Evolutionary conservation across 2,329 filamentous ascomycete species (phyloP).

Genomic region (Arthrobotrys conoides): DNA sequence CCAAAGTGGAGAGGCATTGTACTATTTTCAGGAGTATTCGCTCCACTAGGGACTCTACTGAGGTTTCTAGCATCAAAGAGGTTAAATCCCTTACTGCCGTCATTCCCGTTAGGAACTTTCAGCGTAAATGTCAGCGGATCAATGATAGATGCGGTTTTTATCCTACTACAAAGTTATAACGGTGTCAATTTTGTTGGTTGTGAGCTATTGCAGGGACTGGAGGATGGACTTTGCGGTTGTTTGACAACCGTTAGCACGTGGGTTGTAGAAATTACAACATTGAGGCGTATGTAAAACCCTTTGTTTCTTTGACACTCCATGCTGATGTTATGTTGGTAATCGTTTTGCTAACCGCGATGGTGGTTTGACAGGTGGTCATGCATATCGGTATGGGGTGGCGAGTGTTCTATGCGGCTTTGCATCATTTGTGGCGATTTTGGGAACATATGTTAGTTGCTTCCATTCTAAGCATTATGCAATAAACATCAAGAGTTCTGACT

Average conservation of each 20-base stretch:
- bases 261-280: conserved; percentile 74
- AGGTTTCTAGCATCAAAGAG: conserved; percentile 80
- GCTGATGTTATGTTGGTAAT: neutral
- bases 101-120: conserved; percentile 90
- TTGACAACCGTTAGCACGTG: conserved; percentile 78
- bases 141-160: conserved; percentile 78
- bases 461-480: conserved; percentile 7
- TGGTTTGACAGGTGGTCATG: conserved; percentile 56
- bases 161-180: conserved; percentile 66
- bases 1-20: conserved; percentile 84
- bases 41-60: conserved; percentile 81
- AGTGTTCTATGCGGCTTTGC: conserved; percentile 62
- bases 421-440: conserved; percentile 63
- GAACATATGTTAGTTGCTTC: conserved; percentile 62
- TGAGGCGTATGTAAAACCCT: conserved; percentile 67
- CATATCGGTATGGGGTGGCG: conserved; percentile 63
- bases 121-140: conserved; percentile 84
- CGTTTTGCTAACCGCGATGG: conserved; percentile 20
- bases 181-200: conserved; percentile 74
- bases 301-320: neutral
- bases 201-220: conserved; percentile 77
- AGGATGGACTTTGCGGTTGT: conserved; percentile 79
- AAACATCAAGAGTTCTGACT: neutral
- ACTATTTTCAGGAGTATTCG: conserved; percentile 84
- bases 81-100: conserved; percentile 77